Percentiles rank a stretch among this genome's conserved stretches.
Conservation (phyloP, 192 early-diverging fungal genomes). For the Oehlia diaphana region DNA sequence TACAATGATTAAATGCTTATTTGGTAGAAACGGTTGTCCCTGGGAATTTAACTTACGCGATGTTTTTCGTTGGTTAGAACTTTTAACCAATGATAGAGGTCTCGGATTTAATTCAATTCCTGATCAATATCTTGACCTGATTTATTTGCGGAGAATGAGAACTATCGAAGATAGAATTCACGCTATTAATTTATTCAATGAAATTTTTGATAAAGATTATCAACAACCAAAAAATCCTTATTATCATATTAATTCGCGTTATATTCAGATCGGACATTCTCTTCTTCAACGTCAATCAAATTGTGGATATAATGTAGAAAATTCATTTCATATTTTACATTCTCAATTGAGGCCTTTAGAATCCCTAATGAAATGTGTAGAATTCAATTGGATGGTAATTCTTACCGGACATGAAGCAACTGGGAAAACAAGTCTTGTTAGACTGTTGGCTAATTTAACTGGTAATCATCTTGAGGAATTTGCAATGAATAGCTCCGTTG, state of each 20-base stretch:
- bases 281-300: slow-evolving; percentile 48
- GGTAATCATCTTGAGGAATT: slow-evolving; percentile 90
- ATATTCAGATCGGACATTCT: slow-evolving; percentile 65
- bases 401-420: slow-evolving; percentile 77
- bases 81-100: slow-evolving; percentile 57
- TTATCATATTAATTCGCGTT: slow-evolving; percentile 52
- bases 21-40: slow-evolving; percentile 76
- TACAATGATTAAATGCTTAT: slow-evolving; percentile 75
- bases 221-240: slow-evolving; percentile 38
- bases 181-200: slow-evolving; percentile 55
- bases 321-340: slow-evolving; percentile 66
- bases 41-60: slow-evolving; percentile 99
- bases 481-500: slow-evolving; percentile 91
- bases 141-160: slow-evolving; percentile 91
- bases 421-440: slow-evolving; percentile 90
- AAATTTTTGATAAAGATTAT: slow-evolving; percentile 53
- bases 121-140: slow-evolving; percentile 70
- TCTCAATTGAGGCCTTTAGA: slow-evolving; percentile 67
- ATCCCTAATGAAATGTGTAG: slow-evolving; percentile 82
- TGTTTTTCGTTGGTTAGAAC: slow-evolving; percentile 90
- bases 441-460: slow-evolving; percentile 76
- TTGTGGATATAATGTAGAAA: slow-evolving; percentile 35
- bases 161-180: slow-evolving; percentile 70
- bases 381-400: slow-evolving; percentile 91
- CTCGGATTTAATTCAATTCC: slow-evolving; percentile 54